Conservation (phyloP, 768 basidiomycete genomes). For the Lentinula lateritia region DNA sequence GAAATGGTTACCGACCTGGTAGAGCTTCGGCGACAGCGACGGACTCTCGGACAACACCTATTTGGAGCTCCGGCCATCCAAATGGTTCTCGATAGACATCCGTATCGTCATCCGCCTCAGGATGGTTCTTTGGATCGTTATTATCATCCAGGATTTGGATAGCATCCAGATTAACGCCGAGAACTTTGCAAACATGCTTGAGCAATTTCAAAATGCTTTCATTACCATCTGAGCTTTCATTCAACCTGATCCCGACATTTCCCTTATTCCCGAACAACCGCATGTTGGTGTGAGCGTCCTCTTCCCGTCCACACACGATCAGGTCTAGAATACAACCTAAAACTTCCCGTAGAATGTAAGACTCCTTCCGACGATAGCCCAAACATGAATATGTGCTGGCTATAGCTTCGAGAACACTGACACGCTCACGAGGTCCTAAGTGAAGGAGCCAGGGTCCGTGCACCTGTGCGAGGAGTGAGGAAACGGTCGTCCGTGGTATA, state of each 20-base stretch:
- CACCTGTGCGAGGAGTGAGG: slow-evolving; percentile 57
- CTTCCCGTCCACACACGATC: slow-evolving; percentile 79
- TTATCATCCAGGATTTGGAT: slow-evolving; percentile 43
- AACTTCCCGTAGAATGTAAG: slow-evolving; percentile 79
- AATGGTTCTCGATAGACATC: slow-evolving; percentile 47
- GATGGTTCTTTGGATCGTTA: slow-evolving; percentile 14
- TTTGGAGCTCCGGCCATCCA: slow-evolving; percentile 94
- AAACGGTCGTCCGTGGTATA: slow-evolving; percentile 64
- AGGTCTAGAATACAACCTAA: slow-evolving; percentile 81
- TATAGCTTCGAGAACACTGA: slow-evolving; percentile 62
- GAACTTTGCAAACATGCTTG: slow-evolving; percentile 66
- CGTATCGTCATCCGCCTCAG: slow-evolving; percentile 36
- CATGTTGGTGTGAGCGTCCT: slow-evolving; percentile 46
- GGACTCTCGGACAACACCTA: slow-evolving; percentile 90
- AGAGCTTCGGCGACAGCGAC: slow-evolving; percentile 87
- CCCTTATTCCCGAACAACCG: slow-evolving; percentile 34
- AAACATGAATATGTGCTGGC: slow-evolving; percentile 76
- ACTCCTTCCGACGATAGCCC: slow-evolving; percentile 86
- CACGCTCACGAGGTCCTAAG: slow-evolving; percentile 70
- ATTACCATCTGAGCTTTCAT: slow-evolving; percentile 77
- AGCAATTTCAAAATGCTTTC: slow-evolving; percentile 72
- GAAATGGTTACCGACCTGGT: slow-evolving; percentile 53
- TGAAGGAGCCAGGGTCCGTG: slow-evolving; percentile 88
- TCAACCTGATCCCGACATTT: slow-evolving; percentile 63
- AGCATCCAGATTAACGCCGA: slow-evolving; percentile 78